Base-by-base conservation (phyloP, 2,329 filamentous ascomycete species). In the Dichotomopilus funicola region DNA sequence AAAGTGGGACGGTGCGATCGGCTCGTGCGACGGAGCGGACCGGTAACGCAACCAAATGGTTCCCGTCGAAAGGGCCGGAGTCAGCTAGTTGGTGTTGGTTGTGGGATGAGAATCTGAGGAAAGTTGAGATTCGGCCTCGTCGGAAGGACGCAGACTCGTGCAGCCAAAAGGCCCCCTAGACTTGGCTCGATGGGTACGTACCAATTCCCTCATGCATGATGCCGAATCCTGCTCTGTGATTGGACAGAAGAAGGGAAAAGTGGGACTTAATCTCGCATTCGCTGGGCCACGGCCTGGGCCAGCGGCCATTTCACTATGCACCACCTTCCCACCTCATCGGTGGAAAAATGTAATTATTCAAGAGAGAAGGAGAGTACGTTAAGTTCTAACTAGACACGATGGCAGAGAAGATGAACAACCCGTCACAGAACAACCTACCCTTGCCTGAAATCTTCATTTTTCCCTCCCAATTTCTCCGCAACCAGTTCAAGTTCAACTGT, bases 21-120 rank as follows among this genome's bases (percentile, higher is more conserved):
- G 19, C 6, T 40, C 12, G 43, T 7, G 37, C 27, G 27, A 19
- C 38, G n/a, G 19, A 27, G 19, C 19, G 3, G 35, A 4, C 11
- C n/a, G 27, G 35, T 40, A 54, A 52, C 27, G 41, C 51, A 49
- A 54, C 44, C 33, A 35, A 49, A 52, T n/a, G 49, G 33, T 35
- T 38, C 34, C 27, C 4, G 36, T 33, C 13, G 37, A 6, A 31
- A 12, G 5, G n/a, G 36, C 4, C 6, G 12, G 11, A 55, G 34
- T 27, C 12, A 35, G 19, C 35, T 12, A 13, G 40, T 42, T 42
- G 40, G 6, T 42, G 40, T 11, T 42, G 6, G 40, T 42, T 40
- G 33, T 5, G 19, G 35, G 41, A 40, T 40, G 19, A 38, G 13
- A 47, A 19, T 36, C 6, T 12, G 38, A 38, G 40, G 5, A 37